These are phyloP conservation scores for Candida vaughaniae DNA, from an alignment of 805 yeast genomes.

Conservation along the genomic window DNA sequence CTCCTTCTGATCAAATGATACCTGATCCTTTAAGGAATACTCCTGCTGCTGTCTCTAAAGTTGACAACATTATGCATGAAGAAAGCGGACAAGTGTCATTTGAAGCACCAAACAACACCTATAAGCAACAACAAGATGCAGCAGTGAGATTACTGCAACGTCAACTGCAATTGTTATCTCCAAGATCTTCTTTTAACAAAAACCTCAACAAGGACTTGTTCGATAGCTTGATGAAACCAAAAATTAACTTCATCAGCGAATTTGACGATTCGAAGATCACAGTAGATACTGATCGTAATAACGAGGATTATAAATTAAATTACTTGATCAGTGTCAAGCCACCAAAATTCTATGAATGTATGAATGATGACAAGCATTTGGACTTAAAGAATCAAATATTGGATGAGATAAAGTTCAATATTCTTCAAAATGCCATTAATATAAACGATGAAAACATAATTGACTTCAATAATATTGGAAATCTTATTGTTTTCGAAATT, in stretches of 20 bases:
- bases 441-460: conserved; percentile 10
- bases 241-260: conserved; percentile 11
- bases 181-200: conserved; percentile 16
- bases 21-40: conserved; percentile 14
- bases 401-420: conserved; percentile 13
- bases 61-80: neutral
- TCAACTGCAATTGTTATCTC: conserved; percentile 15
- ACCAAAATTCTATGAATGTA: conserved; percentile 16
- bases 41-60: neutral
- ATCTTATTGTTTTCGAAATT: conserved; percentile 39
- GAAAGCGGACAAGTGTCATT: neutral
- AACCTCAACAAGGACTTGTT: conserved; percentile 14
- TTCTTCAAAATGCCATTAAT: conserved; percentile 8
- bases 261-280: conserved; percentile 2
- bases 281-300: neutral
- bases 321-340: conserved; percentile 21
- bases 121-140: neutral
- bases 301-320: conserved; percentile 13
- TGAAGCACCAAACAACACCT: neutral
- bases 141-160: conserved; percentile 4
- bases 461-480: conserved; percentile 19
- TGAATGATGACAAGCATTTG: conserved; percentile 12
- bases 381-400: conserved; percentile 10
- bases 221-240: conserved; percentile 16
- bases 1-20: conserved; percentile 17